phyloP scores from a whole-genome alignment of 2,329 filamentous ascomycete genomes.

The Lachnellula suecica region DNA sequence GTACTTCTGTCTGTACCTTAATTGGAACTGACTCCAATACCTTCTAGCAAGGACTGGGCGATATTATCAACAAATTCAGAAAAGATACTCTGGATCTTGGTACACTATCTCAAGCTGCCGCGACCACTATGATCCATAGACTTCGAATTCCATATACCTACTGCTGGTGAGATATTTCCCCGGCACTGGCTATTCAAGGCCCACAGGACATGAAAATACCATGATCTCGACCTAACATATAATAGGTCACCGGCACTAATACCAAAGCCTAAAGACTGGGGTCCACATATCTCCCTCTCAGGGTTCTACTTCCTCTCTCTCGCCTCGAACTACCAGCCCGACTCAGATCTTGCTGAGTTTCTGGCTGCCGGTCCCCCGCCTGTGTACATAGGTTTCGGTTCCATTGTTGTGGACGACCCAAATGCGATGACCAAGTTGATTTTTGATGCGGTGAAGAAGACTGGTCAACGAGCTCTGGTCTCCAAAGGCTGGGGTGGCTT shows the following conservation, averaged over 20 bases:
- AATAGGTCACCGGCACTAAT: not conserved
- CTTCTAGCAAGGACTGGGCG: constrained; percentile 35
- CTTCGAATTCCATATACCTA: constrained; percentile 79
- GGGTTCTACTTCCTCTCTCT: not conserved
- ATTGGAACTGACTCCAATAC: too few species aligned
- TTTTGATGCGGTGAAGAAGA: not conserved
- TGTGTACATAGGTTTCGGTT: not conserved
- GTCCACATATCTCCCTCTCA: not conserved
- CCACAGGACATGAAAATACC: not conserved
- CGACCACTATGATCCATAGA: constrained; percentile 61
- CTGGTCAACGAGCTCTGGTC: not conserved
- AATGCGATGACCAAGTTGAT: not conserved
- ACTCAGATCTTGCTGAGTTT: not conserved
- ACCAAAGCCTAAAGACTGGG: not conserved
- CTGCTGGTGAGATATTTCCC: not conserved
- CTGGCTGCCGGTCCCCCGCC: not conserved
- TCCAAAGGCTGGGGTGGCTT: constrained; percentile 45
- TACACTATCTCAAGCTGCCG: constrained; percentile 35
- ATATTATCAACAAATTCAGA: constrained; percentile 44
- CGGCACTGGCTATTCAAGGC: constrained; percentile 49
- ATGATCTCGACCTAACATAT: not conserved
- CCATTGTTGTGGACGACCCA: not conserved
- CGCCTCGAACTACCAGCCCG: not conserved
- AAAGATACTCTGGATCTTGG: constrained; percentile 47
- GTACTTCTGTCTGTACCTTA: too few species aligned